These are phyloP conservation scores for Coniferiporia weirii DNA, from an alignment of 1,284 basidiomycete species.

Conservation along the genomic window DNA sequence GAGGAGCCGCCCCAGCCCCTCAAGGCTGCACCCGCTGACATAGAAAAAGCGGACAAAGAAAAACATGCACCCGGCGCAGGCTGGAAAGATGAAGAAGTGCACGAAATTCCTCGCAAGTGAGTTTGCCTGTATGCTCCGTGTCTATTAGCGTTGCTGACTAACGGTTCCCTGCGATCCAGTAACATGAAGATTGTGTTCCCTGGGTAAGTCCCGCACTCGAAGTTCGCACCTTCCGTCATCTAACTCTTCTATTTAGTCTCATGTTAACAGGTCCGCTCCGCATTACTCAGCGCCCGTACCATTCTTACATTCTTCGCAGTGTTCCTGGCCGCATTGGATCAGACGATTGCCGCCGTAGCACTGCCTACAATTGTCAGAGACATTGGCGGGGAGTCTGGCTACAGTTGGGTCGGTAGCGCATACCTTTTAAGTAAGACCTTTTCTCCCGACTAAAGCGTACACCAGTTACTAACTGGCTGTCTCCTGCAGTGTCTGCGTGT, in stretches of 20 bases:
- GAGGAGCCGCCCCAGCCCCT: conserved; percentile 8
- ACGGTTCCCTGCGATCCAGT: neutral
- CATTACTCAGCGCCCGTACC: neutral
- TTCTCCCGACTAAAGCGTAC: conserved; percentile 18
- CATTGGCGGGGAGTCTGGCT: conserved; percentile 28
- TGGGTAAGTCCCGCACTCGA: conserved; percentile 6
- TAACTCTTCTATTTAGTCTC: conserved; percentile 3
- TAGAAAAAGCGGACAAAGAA: conserved; percentile 8
- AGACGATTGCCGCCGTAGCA: conserved; percentile 30
- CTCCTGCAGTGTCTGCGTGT: conserved; percentile 18
- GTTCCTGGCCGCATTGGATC: conserved; percentile 32
- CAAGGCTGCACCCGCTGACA: conserved; percentile 3
- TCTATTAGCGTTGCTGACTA: neutral
- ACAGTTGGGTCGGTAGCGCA: conserved; percentile 25
- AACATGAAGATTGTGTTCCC: conserved; percentile 19
- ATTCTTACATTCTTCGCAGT: conserved; percentile 8
- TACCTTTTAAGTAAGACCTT: conserved; percentile 32
- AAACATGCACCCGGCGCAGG: conserved; percentile 8
- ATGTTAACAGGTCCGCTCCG: conserved; percentile 16
- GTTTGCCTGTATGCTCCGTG: neutral
- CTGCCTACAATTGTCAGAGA: conserved; percentile 28
- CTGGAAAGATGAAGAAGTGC: conserved; percentile 15
- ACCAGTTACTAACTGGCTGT: conserved; percentile 19
- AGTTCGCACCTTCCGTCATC: neutral
- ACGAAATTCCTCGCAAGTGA: conserved; percentile 18